Percentiles rank a stretch among this genome's conserved stretches.
Conservation (phyloP, 176 grass and related monocot species). For the bread wheat (Triticum aestivum) region DNA sequence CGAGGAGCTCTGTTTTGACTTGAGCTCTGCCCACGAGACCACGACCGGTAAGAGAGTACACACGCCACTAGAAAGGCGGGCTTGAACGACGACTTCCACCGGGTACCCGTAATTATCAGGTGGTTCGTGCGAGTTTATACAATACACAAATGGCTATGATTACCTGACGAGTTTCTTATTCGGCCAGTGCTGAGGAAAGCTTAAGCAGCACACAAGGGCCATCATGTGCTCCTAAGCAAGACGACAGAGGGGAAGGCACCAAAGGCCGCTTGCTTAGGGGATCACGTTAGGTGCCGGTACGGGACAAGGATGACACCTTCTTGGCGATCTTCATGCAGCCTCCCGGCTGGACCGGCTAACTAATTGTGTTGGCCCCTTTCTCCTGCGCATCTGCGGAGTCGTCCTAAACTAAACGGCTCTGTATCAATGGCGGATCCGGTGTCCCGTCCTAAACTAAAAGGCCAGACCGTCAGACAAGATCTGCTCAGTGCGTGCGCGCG, state of each 20-base stretch:
- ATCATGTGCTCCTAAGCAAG: background rate
- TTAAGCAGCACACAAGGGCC: background rate
- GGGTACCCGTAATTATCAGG: background rate
- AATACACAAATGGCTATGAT: background rate
- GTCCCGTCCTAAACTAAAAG: background rate
- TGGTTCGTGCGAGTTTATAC: background rate
- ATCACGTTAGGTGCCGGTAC: background rate
- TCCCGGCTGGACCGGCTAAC: conserved; percentile 29
- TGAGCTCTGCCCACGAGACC: background rate
- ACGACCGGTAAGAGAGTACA: background rate
- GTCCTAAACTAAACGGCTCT: background rate
- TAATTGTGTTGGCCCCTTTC: background rate
- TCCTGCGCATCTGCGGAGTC: background rate
- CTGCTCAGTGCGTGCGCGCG: background rate
- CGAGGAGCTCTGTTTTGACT: conserved; percentile 7
- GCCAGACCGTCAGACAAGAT: background rate
- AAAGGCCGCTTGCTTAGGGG: conserved; percentile 1
- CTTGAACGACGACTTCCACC: background rate
- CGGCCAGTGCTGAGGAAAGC: background rate
- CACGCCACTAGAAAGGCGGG: background rate
- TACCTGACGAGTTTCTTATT: background rate
- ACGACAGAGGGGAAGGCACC: background rate
- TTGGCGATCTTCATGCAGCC: conserved; percentile 18
- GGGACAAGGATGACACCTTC: conserved; percentile 18
- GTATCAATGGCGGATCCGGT: background rate